Evolutionary conservation across 176 grass and related monocot genomes (phyloP), one percentile per base, ranked within the genome.

Genomic region (Miscanthus lutarioriparius): DNA sequence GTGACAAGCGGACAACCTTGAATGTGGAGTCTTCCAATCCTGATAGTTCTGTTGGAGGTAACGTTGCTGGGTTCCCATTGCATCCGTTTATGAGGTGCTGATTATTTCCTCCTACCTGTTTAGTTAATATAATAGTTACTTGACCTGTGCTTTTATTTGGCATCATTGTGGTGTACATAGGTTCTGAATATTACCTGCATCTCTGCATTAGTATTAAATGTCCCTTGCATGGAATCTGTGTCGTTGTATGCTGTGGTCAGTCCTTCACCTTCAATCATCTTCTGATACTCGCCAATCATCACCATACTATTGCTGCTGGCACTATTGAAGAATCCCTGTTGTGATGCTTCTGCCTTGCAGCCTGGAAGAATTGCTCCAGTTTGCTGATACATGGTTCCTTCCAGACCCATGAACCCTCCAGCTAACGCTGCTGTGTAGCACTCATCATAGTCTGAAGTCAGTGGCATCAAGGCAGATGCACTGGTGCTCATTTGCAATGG

Each of bases 1-100:
- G 83, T 16, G 97, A 92, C 47, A 99, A 76, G 9, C 89, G 91
- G 23, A 76, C 83, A 81, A 94, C 93, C 80, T 94, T 99, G 86
- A 89, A 96, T 36, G 77, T 90, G 61, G 91, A 78, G 66, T 91
- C 92, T 64, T 99, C 97, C 85, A 93, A 74, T 3, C 76, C 64
- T 37, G 92, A 87, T n/a, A 80, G 27, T 30, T 92, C 90, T 30
- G 90, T 67, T 82, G 89, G 40, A 71, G 86, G 79, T 39, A 89
- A 54, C 72, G 86, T 32, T 44, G 70, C 37, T 23, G 79, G 49
- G 68, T 76, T 92, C 39, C 84, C 82, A 16, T 51, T 76, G 83
- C 93, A 90, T 72, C 87, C 89, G 10, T 49, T 79, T 87, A 82
- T 68, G 22, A 91, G 48, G 87, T 92, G 59, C 73, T 89, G 93